These are phyloP conservation scores for Trichoderma atrobrunneum DNA, from an alignment of 2,329 filamentous ascomycete genomes.

Conservation along the genomic window DNA sequence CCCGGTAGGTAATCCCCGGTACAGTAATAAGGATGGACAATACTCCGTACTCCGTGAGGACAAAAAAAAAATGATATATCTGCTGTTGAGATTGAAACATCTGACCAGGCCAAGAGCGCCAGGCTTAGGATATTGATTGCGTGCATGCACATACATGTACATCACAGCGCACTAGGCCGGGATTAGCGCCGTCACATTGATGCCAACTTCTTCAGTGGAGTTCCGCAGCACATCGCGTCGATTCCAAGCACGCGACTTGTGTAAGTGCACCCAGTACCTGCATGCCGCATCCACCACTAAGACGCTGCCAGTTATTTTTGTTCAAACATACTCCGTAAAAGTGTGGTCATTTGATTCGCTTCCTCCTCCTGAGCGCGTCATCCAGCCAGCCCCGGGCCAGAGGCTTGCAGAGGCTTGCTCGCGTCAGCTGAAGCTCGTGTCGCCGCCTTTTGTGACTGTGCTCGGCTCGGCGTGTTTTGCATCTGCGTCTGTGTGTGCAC, in stretches of 20 bases:
- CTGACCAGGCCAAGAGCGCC: not conserved
- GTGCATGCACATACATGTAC: not conserved
- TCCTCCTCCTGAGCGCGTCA: constrained; percentile 4
- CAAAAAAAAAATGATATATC: not conserved
- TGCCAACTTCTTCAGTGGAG: not conserved
- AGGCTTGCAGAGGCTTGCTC: not conserved
- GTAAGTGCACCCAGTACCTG: constrained; percentile 2
- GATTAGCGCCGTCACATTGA: not conserved
- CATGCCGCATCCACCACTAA: constrained; percentile 4
- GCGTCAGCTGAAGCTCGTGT: constrained; percentile 4
- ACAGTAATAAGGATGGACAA: not conserved
- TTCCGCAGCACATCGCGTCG: not conserved
- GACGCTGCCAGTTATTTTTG: not conserved
- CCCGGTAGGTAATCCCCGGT: not conserved
- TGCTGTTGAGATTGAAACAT: not conserved
- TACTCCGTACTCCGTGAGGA: no score
- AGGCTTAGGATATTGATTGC: not conserved
- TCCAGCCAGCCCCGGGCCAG: not conserved
- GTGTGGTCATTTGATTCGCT: constrained; percentile 13
- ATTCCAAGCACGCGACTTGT: not conserved
- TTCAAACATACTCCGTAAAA: not conserved
- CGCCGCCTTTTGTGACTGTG: not conserved
- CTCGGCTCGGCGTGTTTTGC: not conserved
- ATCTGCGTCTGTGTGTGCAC: not conserved
- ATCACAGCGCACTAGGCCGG: not conserved